These are phyloP conservation scores for Nemophila menziesii DNA, from an alignment of 257 asterid genomes.

Conservation along the genomic window DNA sequence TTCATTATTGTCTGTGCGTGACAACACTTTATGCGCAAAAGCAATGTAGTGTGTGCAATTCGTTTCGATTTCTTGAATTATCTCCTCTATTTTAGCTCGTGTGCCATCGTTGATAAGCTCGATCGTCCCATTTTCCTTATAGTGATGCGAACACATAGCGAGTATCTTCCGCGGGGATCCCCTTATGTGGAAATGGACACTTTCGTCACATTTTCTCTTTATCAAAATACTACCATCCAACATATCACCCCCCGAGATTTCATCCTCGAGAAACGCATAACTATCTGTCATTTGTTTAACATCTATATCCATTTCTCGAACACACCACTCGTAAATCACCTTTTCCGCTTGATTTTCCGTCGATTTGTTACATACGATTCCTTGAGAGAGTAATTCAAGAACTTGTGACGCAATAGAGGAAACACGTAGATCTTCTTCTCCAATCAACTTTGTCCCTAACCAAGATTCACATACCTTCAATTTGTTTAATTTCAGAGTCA, in stretches of 20 bases:
- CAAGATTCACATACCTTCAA: slow-evolving; percentile 37
- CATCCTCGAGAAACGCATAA: slow-evolving; percentile 24
- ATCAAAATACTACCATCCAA: slow-evolving; percentile 31
- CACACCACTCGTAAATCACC: slow-evolving; percentile 47
- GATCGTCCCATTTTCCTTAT: slow-evolving; percentile 19
- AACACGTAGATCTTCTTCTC: slow-evolving; percentile 3
- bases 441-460: slow-evolving; percentile 20
- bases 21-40: slow-evolving; percentile 28
- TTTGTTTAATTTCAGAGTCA: slow-evolving; percentile 35
- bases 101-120: slow-evolving; percentile 15
- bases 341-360: slow-evolving; percentile 37
- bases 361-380: slow-evolving; percentile 29
- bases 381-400: slow-evolving; percentile 28
- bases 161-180: slow-evolving; percentile 56
- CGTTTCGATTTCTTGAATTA: slow-evolving; percentile 39
- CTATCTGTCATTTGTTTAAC: slow-evolving; percentile 20
- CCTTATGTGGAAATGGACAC: slow-evolving; percentile 33
- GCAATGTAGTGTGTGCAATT: slow-evolving; percentile 48
- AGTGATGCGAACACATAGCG: slow-evolving; percentile 33
- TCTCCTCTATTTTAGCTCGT: slow-evolving; percentile 20
- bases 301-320: slow-evolving; percentile 25
- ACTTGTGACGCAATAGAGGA: slow-evolving; percentile 14
- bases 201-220: slow-evolving; percentile 8
- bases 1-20: slow-evolving; percentile 9
- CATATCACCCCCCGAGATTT: slow-evolving; percentile 28